Evolutionary conservation across 2,329 filamentous ascomycete species (phyloP), one percentile per base, ranked within the genome.

Genomic region (Alternaria conjuncta): DNA sequence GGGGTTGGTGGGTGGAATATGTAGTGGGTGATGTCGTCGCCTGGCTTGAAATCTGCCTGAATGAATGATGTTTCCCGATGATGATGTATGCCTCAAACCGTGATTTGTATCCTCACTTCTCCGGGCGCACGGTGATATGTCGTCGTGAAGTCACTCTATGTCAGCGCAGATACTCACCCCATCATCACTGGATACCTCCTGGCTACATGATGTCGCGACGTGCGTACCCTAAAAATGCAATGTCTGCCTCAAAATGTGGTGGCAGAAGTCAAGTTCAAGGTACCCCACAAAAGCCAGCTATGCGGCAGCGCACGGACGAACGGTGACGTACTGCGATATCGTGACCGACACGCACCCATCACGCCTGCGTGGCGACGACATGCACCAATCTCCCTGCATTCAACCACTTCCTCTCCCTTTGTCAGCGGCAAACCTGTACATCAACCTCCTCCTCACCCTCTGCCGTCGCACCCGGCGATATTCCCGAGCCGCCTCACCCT

Each of bases 251-350:
- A 12, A 21, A 23, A 11, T n/a, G 30, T 28, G 44, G 15, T 44
- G 54, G 43, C 28, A 43, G 58, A 43, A 6, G 49, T 60, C 23
- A 53, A 28, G 62, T 57, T 44, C 47, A 11, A n/a, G 18, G 12
- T 21, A 45, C 62, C 59, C 62, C 58, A 61, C 58, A 64, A 61
- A 57, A 45, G 49, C 36, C 53, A 46, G 18, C 26, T 21, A 41
- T 44, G 49, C 50, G 45, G 44, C 41, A 10, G 54, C 45, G 55
- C 55, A 56, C 65, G 55, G 47, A 46, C 49, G 23, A 18, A 32
- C 54, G 36, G 20, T 50, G 55, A 51, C 59, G 55, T 61, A 61
- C 46, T 36, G 28, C 47, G 51, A 46, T 56, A 55, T 50, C 25
- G 58, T 61, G 53, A 50, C 49, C 15, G 26, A 18, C 9, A 13